Evolutionary conservation across 2,329 filamentous ascomycete species (phyloP).

Genomic region (Talaromyces sp.): DNA sequence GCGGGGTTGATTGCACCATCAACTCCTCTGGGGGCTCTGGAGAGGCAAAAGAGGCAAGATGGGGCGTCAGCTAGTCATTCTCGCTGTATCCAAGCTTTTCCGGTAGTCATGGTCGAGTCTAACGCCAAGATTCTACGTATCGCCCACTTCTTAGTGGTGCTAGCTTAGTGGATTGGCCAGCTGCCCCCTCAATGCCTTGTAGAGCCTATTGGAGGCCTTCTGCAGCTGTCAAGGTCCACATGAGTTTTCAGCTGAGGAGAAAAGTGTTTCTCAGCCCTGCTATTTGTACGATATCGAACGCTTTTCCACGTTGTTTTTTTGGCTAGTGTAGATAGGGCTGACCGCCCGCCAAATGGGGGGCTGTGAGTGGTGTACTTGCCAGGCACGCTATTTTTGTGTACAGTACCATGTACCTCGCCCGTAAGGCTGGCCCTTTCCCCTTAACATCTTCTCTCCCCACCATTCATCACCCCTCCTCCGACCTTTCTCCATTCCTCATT

Average conservation of each 20-base stretch:
- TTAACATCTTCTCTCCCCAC: constrained; percentile 27
- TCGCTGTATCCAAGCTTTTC: background rate
- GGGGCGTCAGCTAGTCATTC: background rate
- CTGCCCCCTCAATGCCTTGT: background rate
- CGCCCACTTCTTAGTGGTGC: background rate
- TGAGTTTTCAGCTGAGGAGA: constrained; percentile 1
- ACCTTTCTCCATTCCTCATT: constrained; percentile 18
- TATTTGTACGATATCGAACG: background rate
- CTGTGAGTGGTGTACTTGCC: constrained; percentile 20
- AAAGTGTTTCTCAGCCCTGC: background rate
- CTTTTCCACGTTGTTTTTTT: background rate
- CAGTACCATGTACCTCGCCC: constrained; percentile 9
- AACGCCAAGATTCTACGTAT: background rate
- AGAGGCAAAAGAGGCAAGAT: background rate
- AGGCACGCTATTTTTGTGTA: constrained; percentile 22
- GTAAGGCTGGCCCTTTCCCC: constrained; percentile 27
- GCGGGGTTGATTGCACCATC: constrained; percentile 5
- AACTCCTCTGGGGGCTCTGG: background rate
- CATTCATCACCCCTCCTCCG: constrained; percentile 20
- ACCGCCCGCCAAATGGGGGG: constrained; percentile 12
- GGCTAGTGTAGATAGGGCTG: background rate
- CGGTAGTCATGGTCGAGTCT: background rate
- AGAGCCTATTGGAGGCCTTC: background rate
- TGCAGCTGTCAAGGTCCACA: constrained; percentile 1
- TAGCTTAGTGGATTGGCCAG: background rate